A percentile compares a stretch with the other conserved stretches of the same genome.
These are phyloP conservation scores for Populus deltoides DNA, from an alignment of 345 rosid species.

Conservation along the genomic window DNA sequence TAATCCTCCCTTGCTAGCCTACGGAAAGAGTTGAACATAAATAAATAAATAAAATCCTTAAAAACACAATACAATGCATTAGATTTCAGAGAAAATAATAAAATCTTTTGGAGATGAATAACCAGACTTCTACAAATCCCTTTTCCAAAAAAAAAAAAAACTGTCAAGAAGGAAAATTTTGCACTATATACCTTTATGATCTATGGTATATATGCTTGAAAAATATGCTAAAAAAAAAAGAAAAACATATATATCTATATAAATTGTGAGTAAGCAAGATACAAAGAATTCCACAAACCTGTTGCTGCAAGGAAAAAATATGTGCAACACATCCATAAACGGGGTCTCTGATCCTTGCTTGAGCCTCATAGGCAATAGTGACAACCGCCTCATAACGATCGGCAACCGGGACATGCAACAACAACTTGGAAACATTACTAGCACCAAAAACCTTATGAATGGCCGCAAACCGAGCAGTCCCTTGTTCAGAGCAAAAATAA, in stretches of 20 bases:
- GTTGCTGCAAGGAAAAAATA: conserved; percentile 66
- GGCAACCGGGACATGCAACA: conserved; percentile 56
- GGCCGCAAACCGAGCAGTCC: conserved; percentile 64
- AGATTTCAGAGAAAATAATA: not conserved
- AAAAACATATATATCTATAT: not conserved
- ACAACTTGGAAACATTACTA: conserved; percentile 63
- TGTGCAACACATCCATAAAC: conserved; percentile 80
- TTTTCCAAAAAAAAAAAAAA: not conserved
- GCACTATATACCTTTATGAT: not conserved
- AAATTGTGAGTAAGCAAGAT: not conserved
- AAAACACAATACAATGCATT: not conserved
- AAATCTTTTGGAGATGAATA: not conserved
- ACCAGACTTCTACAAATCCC: not conserved
- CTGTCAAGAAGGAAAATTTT: not conserved
- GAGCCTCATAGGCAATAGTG: conserved; percentile 74
- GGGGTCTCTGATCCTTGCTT: conserved; percentile 67
- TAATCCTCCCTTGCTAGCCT: not conserved
- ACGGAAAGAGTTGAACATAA: not conserved
- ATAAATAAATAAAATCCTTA: not conserved
- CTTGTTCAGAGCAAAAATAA: conserved; percentile 68
- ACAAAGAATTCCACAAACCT: conserved; percentile 35
- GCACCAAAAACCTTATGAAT: conserved; percentile 82
- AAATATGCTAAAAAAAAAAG: not conserved
- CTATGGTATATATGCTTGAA: not conserved
- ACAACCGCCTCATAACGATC: conserved; percentile 72